These are phyloP conservation scores for Crataegus laevigata DNA, from an alignment of 306 rosid species.

Conservation along the genomic window DNA sequence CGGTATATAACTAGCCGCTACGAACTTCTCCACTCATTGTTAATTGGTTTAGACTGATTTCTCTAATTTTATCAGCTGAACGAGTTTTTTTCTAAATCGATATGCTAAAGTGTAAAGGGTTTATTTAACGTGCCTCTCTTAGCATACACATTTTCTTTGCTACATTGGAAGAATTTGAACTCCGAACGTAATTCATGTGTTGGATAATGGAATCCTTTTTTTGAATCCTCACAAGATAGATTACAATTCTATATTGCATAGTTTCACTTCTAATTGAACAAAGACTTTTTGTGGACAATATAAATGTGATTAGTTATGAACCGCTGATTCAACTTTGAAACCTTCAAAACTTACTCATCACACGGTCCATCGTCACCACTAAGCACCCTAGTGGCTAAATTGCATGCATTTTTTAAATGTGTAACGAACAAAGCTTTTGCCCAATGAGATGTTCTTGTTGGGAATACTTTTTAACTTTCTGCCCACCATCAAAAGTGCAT, in stretches of 20 bases:
- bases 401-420: background rate
- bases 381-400: background rate
- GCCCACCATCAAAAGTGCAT: background rate
- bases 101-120: background rate
- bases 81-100: background rate
- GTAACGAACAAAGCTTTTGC: background rate
- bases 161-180: too few relatives aligned
- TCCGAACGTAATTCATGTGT: too few relatives aligned
- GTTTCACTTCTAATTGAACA: too few relatives aligned
- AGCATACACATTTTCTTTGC: too few relatives aligned
- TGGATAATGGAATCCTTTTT: background rate
- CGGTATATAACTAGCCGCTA: background rate
- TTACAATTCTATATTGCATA: background rate
- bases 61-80: background rate
- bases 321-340: background rate
- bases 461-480: background rate
- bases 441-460: background rate
- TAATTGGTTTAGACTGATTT: background rate
- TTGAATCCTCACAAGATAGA: background rate
- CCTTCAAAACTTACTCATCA: background rate
- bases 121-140: background rate
- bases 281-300: background rate
- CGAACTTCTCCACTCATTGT: background rate
- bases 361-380: background rate
- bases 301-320: too few relatives aligned